Base-by-base conservation (phyloP, 352 stramenopile genomes). In the Phytopythium boreale region DNA sequence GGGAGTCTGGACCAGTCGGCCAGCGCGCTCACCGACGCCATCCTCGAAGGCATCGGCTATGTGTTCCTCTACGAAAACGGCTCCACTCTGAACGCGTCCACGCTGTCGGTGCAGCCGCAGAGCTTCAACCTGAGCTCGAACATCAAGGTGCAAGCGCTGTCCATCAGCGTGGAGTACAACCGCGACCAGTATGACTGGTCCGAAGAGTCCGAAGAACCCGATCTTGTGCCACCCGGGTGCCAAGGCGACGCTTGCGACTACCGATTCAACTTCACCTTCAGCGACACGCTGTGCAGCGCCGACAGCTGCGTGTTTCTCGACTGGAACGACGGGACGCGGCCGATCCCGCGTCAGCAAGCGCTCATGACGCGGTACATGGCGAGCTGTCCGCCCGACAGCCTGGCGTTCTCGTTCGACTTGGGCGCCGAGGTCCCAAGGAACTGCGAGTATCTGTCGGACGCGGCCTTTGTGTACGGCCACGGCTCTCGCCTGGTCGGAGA, bases 401-500 rank as follows among this genome's bases (percentile, higher is more conserved):
- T 70, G 12, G 1, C 9, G 10, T 70, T 59, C 59, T 57, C 58
- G 37, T 52, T 50, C 29, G 60, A 67, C 26, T 27, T 70, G 11
- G 49, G 59, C 19, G 61, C 60, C 44, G 41, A 50, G 22, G 43
- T 67, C 0, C 59, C 65, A 3, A 9, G 4, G 3, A 6, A 61
- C 34, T 71, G 65, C 22, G n/a, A 24, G 19, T 34, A 43, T 14
- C 2, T 46, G 22, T n/a, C 36, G 1, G 9, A 71, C 56, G 24
- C 65, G n/a, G 60, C 43, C 20, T 71, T 71, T 24, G 39, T 67
- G 19, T 71, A 61, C 36, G 61, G 66, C 4, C 46, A 68, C 27
- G 58, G 66, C 19, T 50, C 66, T 2, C 67, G 59, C 24, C 56
- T 72, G 19, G 51, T 27, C 19, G 66, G 61, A 14, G 56, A 64